Conservation (phyloP, 1,284 basidiomycete species). For the Apiotrichum domesticum region DNA sequence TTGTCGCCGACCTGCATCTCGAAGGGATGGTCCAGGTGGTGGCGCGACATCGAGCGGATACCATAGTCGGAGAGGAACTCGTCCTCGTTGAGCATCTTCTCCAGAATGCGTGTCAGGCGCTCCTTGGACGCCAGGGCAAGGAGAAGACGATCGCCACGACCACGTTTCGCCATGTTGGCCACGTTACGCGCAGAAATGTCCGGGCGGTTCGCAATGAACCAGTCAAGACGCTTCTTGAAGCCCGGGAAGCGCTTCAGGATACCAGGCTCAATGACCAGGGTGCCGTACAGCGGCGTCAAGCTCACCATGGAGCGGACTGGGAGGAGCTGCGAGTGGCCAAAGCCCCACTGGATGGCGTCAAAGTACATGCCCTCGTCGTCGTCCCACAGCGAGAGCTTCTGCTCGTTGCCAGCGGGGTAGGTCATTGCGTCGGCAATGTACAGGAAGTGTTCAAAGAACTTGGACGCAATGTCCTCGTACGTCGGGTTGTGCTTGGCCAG, state of each 20-base stretch:
- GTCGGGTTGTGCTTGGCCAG: slow-evolving; percentile 94
- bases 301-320: slow-evolving; percentile 91
- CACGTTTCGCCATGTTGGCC: slow-evolving; percentile 83
- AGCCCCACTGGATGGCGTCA: slow-evolving; percentile 89
- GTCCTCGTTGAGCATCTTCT: slow-evolving; percentile 94
- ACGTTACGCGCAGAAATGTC: slow-evolving; percentile 84
- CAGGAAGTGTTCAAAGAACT: slow-evolving; percentile 79
- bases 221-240: slow-evolving; percentile 97
- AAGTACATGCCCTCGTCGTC: slow-evolving; percentile 97
- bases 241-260: slow-evolving; percentile 87
- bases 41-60: slow-evolving; percentile 86
- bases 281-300: slow-evolving; percentile 91
- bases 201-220: slow-evolving; percentile 91
- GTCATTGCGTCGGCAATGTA: slow-evolving; percentile 99
- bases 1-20: slow-evolving; percentile 89
- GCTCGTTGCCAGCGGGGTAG: slow-evolving; percentile 64
- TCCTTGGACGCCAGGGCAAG: slow-evolving; percentile 90
- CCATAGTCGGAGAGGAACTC: slow-evolving; percentile 95
- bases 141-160: slow-evolving; percentile 78
- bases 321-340: slow-evolving; percentile 73
- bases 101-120: slow-evolving; percentile 74
- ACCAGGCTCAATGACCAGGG: slow-evolving; percentile 83
- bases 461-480: slow-evolving; percentile 99
- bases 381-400: slow-evolving; percentile 83
- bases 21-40: slow-evolving; percentile 89